Evolutionary conservation across 176 grass and related monocot genomes (phyloP), one percentile per base, ranked within the genome.

Genomic region (Saccharum officinarum): DNA sequence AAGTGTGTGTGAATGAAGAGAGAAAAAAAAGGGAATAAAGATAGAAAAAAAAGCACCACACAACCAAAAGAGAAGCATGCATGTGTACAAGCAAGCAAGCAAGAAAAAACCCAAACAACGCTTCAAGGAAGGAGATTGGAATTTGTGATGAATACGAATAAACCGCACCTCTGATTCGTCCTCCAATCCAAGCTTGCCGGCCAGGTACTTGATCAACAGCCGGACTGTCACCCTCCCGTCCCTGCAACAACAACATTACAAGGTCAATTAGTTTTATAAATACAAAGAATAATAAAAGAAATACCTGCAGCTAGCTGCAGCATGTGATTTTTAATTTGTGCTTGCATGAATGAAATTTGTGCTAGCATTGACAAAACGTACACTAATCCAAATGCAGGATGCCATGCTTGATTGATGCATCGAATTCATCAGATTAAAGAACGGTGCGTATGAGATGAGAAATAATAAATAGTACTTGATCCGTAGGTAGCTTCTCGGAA

Each of bases 401-500:
- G 60, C 20, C 28, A 39, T 55, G 20, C 31, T 28, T 22, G 73
- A 81, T 34, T 31, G 52, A 33, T 50, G 80, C 68, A 49, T 28
- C 39, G 70, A 18, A 44, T 75, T n/a, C n/a, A n/a, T 80, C n/a
- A 52, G 30, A 44, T 57, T 17, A 60, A 77, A 23, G 30, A 44
- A 16, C 2, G 0, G 54, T 55, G 9, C 10, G 8, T 3, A 15
- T n/a, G 40, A 46, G 57, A 18, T 61, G 9, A 45, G 20, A 52
- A 40, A 61, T 26, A 42, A 34, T 47, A 54, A 79, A 25, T 50
- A 71, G 44, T 98, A 98, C 96, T 89, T 98, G 71, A 98, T 94
- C 82, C 96, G 88, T 55, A 98, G 79, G 93, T 92, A 98, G 90
- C 86, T 94, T 84, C 78, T 94, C 44, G 87, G 91, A 94, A 98